phyloP scores from a whole-genome alignment of 306 rosid genomes.

The Quillaja saponaria region DNA sequence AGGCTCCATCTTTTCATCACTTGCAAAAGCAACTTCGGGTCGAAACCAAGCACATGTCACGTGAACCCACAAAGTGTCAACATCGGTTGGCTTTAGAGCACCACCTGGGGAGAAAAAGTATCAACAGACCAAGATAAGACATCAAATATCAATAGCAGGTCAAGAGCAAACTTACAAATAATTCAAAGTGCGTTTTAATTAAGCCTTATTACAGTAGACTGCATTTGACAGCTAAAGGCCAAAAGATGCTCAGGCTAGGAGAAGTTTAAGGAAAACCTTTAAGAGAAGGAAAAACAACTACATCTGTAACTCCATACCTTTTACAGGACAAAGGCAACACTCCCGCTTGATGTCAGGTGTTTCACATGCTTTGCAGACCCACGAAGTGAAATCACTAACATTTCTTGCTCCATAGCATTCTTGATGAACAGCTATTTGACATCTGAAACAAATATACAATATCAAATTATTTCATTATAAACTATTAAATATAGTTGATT shows the following conservation, averaged over 20 bases:
- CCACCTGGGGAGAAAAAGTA: conserved; percentile 66
- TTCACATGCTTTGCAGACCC: conserved; percentile 99
- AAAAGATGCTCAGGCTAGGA: conserved; percentile 13
- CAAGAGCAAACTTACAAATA: conserved; percentile 19
- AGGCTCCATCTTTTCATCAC: conserved; percentile 98
- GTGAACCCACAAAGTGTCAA: conserved; percentile 93
- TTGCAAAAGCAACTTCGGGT: conserved; percentile 95
- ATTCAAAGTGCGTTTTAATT: conserved; percentile 20
- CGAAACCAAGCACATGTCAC: conserved; percentile 99
- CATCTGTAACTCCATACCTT: conserved; percentile 46
- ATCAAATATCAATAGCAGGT: conserved; percentile 9
- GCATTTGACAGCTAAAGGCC: conserved; percentile 2
- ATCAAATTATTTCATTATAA: conserved; percentile 19
- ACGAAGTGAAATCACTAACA: conserved; percentile 87
- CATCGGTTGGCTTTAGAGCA: conserved; percentile 96
- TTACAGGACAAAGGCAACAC: conserved; percentile 98
- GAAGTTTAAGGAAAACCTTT: neutral
- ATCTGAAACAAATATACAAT: conserved; percentile 50
- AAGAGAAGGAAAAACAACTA: neutral
- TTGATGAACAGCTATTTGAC: conserved; percentile 99
- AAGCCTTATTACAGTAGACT: conserved; percentile 2
- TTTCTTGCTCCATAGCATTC: conserved; percentile 99
- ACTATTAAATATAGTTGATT: conserved; percentile 6
- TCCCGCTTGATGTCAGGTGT: conserved; percentile 83
- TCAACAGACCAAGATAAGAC: conserved; percentile 25